Evolutionary conservation across 257 asterid genomes (phyloP), one percentile per base, ranked within the genome.

Genomic region (Solanum neorickii): DNA sequence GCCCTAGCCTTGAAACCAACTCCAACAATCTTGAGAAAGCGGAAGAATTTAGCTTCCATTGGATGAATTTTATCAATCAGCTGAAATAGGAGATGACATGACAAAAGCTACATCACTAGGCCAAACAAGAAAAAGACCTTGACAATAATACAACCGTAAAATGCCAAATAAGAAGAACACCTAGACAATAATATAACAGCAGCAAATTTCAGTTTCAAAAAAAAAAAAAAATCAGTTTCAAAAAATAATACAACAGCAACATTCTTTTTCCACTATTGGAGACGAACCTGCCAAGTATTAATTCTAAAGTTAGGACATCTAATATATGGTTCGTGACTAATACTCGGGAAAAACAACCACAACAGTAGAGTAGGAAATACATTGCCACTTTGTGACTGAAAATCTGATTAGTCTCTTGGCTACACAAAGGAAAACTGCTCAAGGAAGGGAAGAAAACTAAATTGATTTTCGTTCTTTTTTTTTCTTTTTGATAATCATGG

Each of bases 1-100:
- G 97, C 98, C 87, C 98, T 89, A 44, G 96, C 97, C 91, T 94
- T 94, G 93, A 93, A 94, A 88, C 97, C 98, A 39, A 94, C 98
- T 70, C 98, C 98, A 60, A 94, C 97, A 46, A 94, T 91, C 92
- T 94, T 94, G 29, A 94, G 93, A 88, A 91, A 92, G 21, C 93
- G 93, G 76, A 91, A 92, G 91, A 93, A 92, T 86, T 93, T 93
- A 76, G 94, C 93, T 88, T 92, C 96, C 96, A 93, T 91, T 78
- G 52, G 21, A 82, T 49, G 85, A 31, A 41, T 82, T 49, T 6
- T 11, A 82, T 31, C 7, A 20, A 82, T 49, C 85, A 82, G 69
- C 69, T 49, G 69, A 49, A 29, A 11, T 47, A 29, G 85, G 85
- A 49, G 27, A 82, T 29, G 20, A 82, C 69, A 47, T 82, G 44